phyloP scores from a whole-genome alignment of 1,139 yeast species.

The Suhomyces choctaworum region DNA sequence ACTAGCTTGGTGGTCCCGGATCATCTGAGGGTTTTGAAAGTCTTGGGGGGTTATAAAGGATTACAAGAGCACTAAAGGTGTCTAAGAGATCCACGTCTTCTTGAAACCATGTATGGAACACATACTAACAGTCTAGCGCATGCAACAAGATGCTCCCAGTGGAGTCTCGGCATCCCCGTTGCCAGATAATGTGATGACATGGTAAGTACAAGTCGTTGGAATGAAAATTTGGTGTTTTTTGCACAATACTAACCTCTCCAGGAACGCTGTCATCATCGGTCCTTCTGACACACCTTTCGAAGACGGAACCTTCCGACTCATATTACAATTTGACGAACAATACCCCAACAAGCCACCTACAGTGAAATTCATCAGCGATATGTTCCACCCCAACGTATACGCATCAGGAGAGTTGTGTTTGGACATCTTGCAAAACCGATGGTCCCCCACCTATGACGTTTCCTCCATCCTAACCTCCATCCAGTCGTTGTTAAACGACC shows the following conservation, averaged over 20 bases:
- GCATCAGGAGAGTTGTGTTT: constrained; percentile 94
- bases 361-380: constrained; percentile 86
- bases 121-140: constrained; percentile 55
- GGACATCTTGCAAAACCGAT: constrained; percentile 92
- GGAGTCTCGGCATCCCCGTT: constrained; percentile 97
- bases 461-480: constrained; percentile 92
- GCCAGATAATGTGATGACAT: constrained; percentile 95
- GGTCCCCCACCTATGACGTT: constrained; percentile 99
- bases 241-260: constrained; percentile 17
- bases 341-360: constrained; percentile 96
- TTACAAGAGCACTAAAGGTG: too few species aligned
- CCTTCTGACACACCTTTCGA: constrained; percentile 98
- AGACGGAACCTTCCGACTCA: constrained; percentile 91
- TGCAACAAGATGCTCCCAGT: constrained; percentile 97
- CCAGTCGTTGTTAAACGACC: constrained; percentile 87
- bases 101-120: too few species aligned
- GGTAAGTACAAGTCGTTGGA: constrained; percentile 42
- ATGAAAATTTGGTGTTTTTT: too few species aligned
- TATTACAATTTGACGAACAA: constrained; percentile 91
- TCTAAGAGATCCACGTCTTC: too few species aligned
- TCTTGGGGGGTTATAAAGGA: too few species aligned
- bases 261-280: constrained; percentile 96
- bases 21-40: too few species aligned
- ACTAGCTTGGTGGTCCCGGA: too few species aligned
- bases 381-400: constrained; percentile 98